These are phyloP conservation scores for Colletotrichum sp. DNA, from an alignment of 2,329 filamentous ascomycete genomes.

Conservation along the genomic window DNA sequence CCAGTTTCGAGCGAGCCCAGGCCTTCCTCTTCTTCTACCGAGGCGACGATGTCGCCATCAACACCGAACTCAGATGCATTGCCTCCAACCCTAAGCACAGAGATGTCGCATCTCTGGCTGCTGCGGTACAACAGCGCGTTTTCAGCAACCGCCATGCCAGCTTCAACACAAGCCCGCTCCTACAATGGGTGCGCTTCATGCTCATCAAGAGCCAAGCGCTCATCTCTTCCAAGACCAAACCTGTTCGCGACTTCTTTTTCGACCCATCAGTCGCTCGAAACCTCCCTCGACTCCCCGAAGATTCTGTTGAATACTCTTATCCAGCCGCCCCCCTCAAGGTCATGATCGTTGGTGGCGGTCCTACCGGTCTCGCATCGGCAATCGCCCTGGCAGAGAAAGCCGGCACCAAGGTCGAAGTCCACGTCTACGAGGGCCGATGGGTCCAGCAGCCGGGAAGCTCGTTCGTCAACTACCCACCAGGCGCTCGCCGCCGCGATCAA, in stretches of 20 bases:
- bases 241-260: not conserved
- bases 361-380: not conserved
- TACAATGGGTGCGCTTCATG: constrained; percentile 32
- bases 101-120: constrained; percentile 24
- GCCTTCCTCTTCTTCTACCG: constrained; percentile 35
- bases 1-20: constrained; percentile 33
- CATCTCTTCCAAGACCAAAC: not conserved
- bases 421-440: constrained; percentile 40
- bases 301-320: not conserved
- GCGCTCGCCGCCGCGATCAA: not conserved
- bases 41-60: constrained; percentile 26
- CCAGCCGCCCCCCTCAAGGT: not conserved
- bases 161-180: constrained; percentile 32
- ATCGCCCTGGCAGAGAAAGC: constrained; percentile 35
- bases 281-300: not conserved
- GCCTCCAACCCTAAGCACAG: constrained; percentile 26
- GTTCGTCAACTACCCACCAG: constrained; percentile 32
- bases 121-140: constrained; percentile 29
- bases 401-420: constrained; percentile 32
- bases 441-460: constrained; percentile 23
- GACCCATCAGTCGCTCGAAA: not conserved
- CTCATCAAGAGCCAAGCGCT: not conserved
- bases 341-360: not conserved
- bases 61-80: constrained; percentile 30
- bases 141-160: constrained; percentile 31